A percentile compares a stretch with the other conserved stretches of the same genome.
phyloP scores from a whole-genome alignment of 2,329 filamentous ascomycete species.

The Colletotrichum paranaense region DNA sequence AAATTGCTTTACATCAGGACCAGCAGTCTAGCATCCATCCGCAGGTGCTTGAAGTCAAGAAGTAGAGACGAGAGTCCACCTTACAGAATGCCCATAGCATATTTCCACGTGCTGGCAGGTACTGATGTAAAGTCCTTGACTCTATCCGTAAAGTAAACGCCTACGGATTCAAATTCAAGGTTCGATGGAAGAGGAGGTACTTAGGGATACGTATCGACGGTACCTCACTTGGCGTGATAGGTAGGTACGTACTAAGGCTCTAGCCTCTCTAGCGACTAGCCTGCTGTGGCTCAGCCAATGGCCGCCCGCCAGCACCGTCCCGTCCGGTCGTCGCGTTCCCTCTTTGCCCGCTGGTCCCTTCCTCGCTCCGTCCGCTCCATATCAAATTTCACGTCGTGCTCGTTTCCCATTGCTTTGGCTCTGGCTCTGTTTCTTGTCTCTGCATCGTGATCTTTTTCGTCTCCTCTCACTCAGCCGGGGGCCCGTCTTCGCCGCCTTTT shows the following conservation, averaged over 20 bases:
- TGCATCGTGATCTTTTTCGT: conserved; percentile 16
- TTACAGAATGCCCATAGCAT: not conserved
- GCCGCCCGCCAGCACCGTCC: conserved; percentile 22
- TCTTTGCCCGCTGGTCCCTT: conserved; percentile 11
- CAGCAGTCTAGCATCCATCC: too few species aligned
- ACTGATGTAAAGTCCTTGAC: not conserved
- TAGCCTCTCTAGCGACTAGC: not conserved
- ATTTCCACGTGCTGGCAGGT: conserved; percentile 12
- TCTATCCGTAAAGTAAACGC: not conserved
- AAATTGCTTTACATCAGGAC: not conserved
- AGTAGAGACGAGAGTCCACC: not conserved
- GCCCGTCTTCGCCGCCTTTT: not conserved
- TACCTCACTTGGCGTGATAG: too few species aligned
- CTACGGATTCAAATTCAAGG: too few species aligned
- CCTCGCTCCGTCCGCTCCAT: conserved; percentile 23
- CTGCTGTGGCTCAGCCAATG: conserved; percentile 20
- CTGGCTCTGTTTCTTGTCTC: not conserved
- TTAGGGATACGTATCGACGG: too few species aligned
- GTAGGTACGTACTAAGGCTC: too few species aligned
- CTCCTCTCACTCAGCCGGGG: not conserved
- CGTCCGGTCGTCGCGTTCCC: conserved; percentile 4
- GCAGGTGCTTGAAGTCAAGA: not conserved
- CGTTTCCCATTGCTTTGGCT: conserved; percentile 1
- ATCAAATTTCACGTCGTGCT: conserved; percentile 31
- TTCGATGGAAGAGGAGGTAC: too few species aligned